Percentiles rank a stretch among this genome's conserved stretches.
phyloP scores from a whole-genome alignment of 768 basidiomycete genomes.

The Paxillus rubicundulus region DNA sequence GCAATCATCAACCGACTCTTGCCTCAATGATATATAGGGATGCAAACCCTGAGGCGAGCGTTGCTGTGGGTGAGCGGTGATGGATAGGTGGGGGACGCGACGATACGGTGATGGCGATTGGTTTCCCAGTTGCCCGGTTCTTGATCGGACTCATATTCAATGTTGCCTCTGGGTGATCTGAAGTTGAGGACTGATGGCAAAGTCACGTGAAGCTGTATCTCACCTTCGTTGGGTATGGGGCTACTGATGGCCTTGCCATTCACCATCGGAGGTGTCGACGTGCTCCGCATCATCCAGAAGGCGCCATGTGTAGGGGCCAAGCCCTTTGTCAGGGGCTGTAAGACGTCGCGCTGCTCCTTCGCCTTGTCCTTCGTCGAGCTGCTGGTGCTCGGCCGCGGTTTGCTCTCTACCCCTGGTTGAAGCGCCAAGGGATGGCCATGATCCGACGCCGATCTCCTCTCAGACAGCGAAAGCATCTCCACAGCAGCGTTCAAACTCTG shows the following conservation, averaged over 20 bases:
- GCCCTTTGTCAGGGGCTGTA: slow-evolving; percentile 46
- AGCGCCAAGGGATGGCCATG: slow-evolving; percentile 20
- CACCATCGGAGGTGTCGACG: slow-evolving; percentile 42
- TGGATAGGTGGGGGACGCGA: slow-evolving; percentile 20
- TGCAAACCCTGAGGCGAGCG: slow-evolving; percentile 66
- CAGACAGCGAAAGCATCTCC: slow-evolving; percentile 50
- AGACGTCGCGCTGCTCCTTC: slow-evolving; percentile 32
- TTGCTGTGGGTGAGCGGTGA: slow-evolving; percentile 35
- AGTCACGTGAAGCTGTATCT: slow-evolving; percentile 14
- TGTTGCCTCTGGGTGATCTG: slow-evolving; percentile 50
- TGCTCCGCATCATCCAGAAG: slow-evolving; percentile 35
- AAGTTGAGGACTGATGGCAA: background rate
- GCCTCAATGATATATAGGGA: background rate
- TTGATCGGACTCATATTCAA: slow-evolving; percentile 74
- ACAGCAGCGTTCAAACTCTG: slow-evolving; percentile 74
- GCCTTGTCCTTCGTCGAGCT: slow-evolving; percentile 23
- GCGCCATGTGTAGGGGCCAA: slow-evolving; percentile 37
- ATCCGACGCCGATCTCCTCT: slow-evolving; percentile 29
- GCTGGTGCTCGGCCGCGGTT: slow-evolving; percentile 32
- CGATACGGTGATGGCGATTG: slow-evolving; percentile 55
- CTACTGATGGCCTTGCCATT: slow-evolving; percentile 65
- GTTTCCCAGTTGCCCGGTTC: slow-evolving; percentile 56
- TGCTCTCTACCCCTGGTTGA: slow-evolving; percentile 22
- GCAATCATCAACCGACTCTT: slow-evolving; percentile 10
- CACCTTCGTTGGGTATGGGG: slow-evolving; percentile 71